These are phyloP conservation scores for Gonapodya prolifera DNA, from an alignment of 192 early-diverging fungal species.

Conservation along the genomic window DNA sequence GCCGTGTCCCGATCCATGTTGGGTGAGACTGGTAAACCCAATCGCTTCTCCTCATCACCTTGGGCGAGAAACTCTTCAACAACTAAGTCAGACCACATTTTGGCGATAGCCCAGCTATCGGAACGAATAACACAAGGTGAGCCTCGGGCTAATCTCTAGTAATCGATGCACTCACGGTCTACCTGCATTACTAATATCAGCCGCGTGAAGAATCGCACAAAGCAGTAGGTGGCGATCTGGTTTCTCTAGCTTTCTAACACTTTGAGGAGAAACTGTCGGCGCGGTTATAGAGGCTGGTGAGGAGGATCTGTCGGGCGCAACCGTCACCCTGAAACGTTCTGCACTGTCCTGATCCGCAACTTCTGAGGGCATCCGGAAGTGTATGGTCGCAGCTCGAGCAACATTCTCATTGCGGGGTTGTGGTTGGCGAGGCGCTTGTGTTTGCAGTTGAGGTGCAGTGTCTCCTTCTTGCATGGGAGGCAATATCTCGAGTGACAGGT, in stretches of 20 bases:
- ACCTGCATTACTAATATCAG: slow-evolving; percentile 76
- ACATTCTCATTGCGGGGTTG: not conserved
- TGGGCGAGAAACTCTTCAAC: slow-evolving; percentile 78
- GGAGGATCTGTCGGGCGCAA: not conserved
- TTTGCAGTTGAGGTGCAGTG: too few relatives aligned
- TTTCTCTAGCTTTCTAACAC: not conserved
- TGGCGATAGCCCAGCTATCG: slow-evolving; percentile 49
- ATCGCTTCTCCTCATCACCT: slow-evolving; percentile 67
- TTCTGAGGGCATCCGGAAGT: not conserved
- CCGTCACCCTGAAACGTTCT: too few relatives aligned
- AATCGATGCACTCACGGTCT: slow-evolving; percentile 41
- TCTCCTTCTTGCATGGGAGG: not conserved
- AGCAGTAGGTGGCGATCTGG: not conserved
- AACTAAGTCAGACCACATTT: slow-evolving; percentile 79
- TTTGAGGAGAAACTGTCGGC: not conserved
- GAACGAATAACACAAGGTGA: not conserved
- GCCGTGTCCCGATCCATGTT: slow-evolving; percentile 70
- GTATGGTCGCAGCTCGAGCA: not conserved
- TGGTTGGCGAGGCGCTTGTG: too few relatives aligned
- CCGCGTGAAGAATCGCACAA: not conserved
- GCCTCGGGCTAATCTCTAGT: too few relatives aligned
- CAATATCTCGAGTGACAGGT: too few relatives aligned
- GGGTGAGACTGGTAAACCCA: slow-evolving; percentile 66
- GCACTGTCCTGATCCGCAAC: not conserved
- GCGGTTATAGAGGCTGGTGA: not conserved